A percentile compares a stretch with the other conserved stretches of the same genome.
Conservation (phyloP, 78 protist species). For the Dictyostelium brefeldianum region DNA sequence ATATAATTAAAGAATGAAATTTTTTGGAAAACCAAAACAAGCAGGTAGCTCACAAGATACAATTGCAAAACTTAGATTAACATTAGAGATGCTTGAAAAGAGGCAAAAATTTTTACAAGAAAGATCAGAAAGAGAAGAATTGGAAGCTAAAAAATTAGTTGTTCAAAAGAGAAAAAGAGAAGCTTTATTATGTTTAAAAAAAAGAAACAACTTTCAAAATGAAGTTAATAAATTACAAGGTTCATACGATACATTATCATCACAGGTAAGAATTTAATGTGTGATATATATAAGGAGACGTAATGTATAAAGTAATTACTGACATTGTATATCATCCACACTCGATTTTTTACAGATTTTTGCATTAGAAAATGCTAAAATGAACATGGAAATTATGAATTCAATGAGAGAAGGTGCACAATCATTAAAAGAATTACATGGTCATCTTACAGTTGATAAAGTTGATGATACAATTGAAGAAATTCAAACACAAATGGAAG, state of each 20-base stretch:
- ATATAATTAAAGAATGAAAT: slow-evolving; percentile 31
- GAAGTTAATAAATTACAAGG: slow-evolving; percentile 63
- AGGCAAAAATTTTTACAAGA: slow-evolving; percentile 55
- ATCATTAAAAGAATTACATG: slow-evolving; percentile 38
- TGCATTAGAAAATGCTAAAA: slow-evolving; percentile 69
- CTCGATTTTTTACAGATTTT: slow-evolving; percentile 18
- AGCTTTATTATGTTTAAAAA: slow-evolving; percentile 60
- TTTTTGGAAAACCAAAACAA: slow-evolving; percentile 56
- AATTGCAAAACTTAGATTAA: slow-evolving; percentile 34
- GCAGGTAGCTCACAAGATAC: slow-evolving; percentile 25
- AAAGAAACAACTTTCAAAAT: slow-evolving; percentile 44
- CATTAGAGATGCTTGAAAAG: slow-evolving; percentile 66
- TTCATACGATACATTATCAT: slow-evolving; percentile 37
- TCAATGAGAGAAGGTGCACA: slow-evolving; percentile 58
- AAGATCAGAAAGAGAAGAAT: slow-evolving; percentile 46
- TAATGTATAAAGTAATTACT: neutral
- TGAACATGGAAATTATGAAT: slow-evolving; percentile 50
- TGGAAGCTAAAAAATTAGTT: slow-evolving; percentile 24
- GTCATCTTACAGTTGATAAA: slow-evolving; percentile 41
- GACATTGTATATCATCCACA: too few species aligned
- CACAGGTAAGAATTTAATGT: slow-evolving; percentile 5
- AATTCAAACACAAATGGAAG: slow-evolving; percentile 59
- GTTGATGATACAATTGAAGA: slow-evolving; percentile 60
- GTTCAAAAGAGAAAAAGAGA: slow-evolving; percentile 49
- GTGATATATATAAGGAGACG: too few species aligned